Evolutionary conservation across 2,329 filamentous ascomycete genomes (phyloP).

Genomic region (Cordyceps cateniannulata): DNA sequence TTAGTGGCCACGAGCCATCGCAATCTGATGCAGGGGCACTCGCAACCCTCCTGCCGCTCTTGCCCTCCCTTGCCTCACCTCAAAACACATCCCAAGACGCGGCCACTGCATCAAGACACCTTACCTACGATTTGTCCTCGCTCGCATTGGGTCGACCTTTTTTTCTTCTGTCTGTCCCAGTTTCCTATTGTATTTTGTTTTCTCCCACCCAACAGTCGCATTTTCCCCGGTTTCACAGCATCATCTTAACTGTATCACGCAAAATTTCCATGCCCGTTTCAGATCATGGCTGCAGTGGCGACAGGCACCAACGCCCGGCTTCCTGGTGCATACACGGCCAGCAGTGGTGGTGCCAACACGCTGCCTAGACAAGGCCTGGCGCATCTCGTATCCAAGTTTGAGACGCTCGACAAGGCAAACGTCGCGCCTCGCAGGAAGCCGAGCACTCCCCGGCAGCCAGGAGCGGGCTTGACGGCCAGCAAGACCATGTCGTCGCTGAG

Average conservation of each 20-base stretch:
- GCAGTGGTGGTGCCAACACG: background rate
- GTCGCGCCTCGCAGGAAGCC: background rate
- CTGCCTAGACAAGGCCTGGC: conserved; percentile 19
- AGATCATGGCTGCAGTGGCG: background rate
- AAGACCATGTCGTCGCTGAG: conserved; percentile 5
- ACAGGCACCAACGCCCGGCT: background rate
- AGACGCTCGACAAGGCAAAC: conserved; percentile 22
- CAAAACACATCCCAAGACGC: conserved; percentile 5
- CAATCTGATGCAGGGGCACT: background rate
- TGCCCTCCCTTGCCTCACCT: conserved; percentile 1
- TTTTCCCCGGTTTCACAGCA: background rate
- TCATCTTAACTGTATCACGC: background rate
- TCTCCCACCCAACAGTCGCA: background rate
- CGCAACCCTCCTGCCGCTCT: background rate
- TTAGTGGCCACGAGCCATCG: background rate
- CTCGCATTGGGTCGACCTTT: background rate
- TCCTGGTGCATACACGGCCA: background rate
- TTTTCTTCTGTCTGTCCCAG: background rate
- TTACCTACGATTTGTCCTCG: conserved; percentile 2
- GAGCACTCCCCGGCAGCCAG: conserved; percentile 6
- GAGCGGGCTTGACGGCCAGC: conserved; percentile 9
- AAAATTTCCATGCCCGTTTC: background rate
- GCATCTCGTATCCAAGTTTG: conserved; percentile 30
- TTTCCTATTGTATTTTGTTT: background rate
- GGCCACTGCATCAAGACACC: background rate